A percentile compares a stretch with the other conserved stretches of the same genome.
phyloP scores from a whole-genome alignment of 116 monocot species.

The Phalaenopsis hybrid region DNA sequence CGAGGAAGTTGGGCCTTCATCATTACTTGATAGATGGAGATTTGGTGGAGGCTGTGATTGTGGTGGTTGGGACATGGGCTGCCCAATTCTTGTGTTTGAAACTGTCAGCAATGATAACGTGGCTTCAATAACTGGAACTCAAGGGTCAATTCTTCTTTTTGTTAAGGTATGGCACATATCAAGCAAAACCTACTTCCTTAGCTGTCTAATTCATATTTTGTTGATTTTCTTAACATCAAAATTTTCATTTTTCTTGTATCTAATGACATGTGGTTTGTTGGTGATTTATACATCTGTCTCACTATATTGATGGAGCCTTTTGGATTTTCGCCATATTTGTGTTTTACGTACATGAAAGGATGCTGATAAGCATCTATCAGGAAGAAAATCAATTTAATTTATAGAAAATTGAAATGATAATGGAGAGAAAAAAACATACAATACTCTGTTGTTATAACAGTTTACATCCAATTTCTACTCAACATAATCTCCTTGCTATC shows the following conservation, averaged over 20 bases:
- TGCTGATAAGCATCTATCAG: not conserved
- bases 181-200: not conserved
- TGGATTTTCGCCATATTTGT: not conserved
- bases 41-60: slow-evolving; percentile 81
- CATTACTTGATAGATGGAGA: slow-evolving; percentile 83
- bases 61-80: slow-evolving; percentile 96
- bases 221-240: not conserved
- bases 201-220: not conserved
- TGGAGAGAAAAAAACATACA: not conserved
- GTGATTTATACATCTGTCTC: not conserved
- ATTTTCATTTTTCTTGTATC: not conserved
- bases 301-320: not conserved
- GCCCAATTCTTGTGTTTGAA: slow-evolving; percentile 67
- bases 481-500: no score
- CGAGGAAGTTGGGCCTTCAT: slow-evolving; percentile 51
- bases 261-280: not conserved
- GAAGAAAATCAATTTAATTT: not conserved
- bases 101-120: slow-evolving; percentile 16
- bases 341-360: not conserved
- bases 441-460: not conserved
- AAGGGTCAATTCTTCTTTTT: slow-evolving; percentile 43
- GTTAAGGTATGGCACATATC: slow-evolving; percentile 42
- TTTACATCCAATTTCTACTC: no score
- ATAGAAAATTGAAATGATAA: not conserved
- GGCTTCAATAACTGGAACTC: slow-evolving; percentile 20